Base-by-base conservation (phyloP, 768 basidiomycete species). In the Russula sp. region DNA sequence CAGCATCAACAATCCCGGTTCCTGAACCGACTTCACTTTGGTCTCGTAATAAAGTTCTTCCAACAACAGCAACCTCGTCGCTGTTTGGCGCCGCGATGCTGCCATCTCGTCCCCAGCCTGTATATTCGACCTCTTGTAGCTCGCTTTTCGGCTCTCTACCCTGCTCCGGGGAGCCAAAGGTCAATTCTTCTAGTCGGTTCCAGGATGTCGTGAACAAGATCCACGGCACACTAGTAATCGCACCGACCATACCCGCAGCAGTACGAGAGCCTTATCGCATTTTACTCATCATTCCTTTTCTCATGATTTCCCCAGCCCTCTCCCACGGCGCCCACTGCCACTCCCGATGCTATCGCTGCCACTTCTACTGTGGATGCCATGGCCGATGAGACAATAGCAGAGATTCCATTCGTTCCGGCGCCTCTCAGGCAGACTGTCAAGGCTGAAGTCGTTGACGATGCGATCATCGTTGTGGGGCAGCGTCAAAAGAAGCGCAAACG, bases 361-460 rank as follows among this genome's bases (percentile, higher is more conserved):
- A 56, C 56, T 20, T 60, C 55, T 35, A 46, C 62, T 7, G 48
- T 54, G 2, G 51, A 38, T 13, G 64, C 47, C 45, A 22, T 32
- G 25, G 55, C 54, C 47, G 66, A 43, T 11, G 76, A 75, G 25
- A 80, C 78, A 72, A 80, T 84, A 56, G 79, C 83, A 39, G 90
- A 92, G 72, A 81, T 93, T 7, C 84, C 92, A 1, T 95, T 86
- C 65, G 78, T 95, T 9, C 91, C 91, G 50, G 79, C 83, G 1
- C 73, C 81, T 0, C 79, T 84, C 67, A 82, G 92, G 22, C 70
- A 69, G 53, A 58, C 69, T 20, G 72, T 69, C 42, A 61, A 67
- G 32, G 43, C 69, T 38, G 70, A 69, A 32, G 71, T 70, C 20
- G 74, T 74, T 36, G 83, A 85, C 48, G 90, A 89, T 68, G 76